Base-by-base conservation (phyloP, 2,329 filamentous ascomycete genomes). In the Gnomoniopsis sp. region DNA sequence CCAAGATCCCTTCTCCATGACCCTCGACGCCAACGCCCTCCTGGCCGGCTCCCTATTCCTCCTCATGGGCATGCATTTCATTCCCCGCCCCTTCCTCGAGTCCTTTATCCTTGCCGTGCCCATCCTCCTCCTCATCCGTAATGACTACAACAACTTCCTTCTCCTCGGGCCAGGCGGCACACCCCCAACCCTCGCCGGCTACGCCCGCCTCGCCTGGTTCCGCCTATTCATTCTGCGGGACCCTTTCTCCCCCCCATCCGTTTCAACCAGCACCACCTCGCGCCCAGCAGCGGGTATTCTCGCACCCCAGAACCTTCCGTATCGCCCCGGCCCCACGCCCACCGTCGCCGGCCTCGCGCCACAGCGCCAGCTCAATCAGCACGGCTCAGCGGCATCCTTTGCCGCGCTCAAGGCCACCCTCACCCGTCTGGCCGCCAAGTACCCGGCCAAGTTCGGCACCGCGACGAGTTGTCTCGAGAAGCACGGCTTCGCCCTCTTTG, bases 391-490 rank as follows among this genome's bases (percentile, higher is more conserved):
- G 6, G 68, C 73, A 15, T 82, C 85, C 68, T 87, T 87, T 70
- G 68, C 74, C n/a, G 71, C 75, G 15, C 78, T 91, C 3, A 77
- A 80, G 1, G 67, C 71, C 1, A 77, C 79, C 2, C 77, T 91
- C 51, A 73, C 80, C 57, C 70, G 70, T 3, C 76, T 91, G 23
- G 78, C 78, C 12, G 63, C 69, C 2, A 66, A 66, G n/a, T 73
- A 77, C 65, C 78, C 78, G 2, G 72, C 74, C 1, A 72, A 72
- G 17, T 77, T 88, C 57, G 82, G 79, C 67, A 83, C 86, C 10
- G 88, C 84, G 0, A 88, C 82, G 1, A 91, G 87, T 1, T 93
- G 89, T 68, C 87, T 95, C 65, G 91, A 95, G 72, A 93, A 93
- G 75, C 87, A 93, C 68, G 88, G 88, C 46, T 81, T 90, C 6